Base-by-base conservation (phyloP, 371 early-diverging fungal species). In the Mortierella sp. region DNA sequence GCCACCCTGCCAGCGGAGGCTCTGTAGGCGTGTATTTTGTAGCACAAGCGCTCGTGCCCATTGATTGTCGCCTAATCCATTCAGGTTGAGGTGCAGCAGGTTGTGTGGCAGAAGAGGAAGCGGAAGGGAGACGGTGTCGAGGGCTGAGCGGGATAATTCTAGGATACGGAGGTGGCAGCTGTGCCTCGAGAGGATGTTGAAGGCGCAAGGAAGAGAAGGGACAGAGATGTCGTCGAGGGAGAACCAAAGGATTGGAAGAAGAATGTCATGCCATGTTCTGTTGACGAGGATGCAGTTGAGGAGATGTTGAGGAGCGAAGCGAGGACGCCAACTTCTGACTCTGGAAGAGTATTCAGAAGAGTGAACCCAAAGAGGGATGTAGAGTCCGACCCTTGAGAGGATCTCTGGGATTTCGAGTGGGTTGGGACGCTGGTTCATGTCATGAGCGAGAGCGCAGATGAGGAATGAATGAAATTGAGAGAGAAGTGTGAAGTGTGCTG, bases 401-500 rank as follows among this genome's bases (percentile, higher is more conserved):
- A 73, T 68, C 63, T 73, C 74, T 49, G 74, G 74, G 52, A 73
- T 73, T 51, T 73, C 74, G 68, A 68, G 68, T 5, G 74, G 71
- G 52, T 71, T 66, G 57, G 66, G 59, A 32, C 51, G 35, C 55
- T 65, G 39, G 66, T 66, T 66, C 72, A 72, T 72, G 58, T 37
- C 45, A 61, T 35, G 55, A 58, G 65, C 3, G 18, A 45, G 35
- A 39, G 54, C 5, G 24, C 54, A 52, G 54, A 52, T 52, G 54
- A 3, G 37, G 49, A 45, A 66, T 49, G 49, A 54, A 40, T 28
- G 52, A 55, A 24, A 59, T 22, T 37, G 26, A 63, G 20, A 39
- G 40, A 26, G 24, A 24, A 51, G 11, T 37, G 39, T 10, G 18
- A 22, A 51, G 11, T 37, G 39, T 10, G 18, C 3, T 37, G 26